A percentile compares a stretch with the other conserved stretches of the same genome.
These are phyloP conservation scores for Arabidopsis lyrata DNA, from an alignment of 441 rosid genomes.

Conservation along the genomic window DNA sequence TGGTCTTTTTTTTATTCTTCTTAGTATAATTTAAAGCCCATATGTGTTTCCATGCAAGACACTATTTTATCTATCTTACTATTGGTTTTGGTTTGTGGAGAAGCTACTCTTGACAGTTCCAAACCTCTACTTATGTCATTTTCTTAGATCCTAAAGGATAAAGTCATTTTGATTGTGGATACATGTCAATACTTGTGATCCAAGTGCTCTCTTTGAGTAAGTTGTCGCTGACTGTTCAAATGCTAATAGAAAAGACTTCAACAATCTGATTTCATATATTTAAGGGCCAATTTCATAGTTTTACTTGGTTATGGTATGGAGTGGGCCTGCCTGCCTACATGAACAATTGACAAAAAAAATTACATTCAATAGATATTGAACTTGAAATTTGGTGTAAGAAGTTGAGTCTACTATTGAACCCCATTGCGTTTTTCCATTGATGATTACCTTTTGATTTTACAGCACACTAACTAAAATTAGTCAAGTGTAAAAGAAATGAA, in stretches of 20 bases:
- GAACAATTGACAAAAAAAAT: background rate
- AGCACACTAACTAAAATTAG: constrained; percentile 6
- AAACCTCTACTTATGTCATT: background rate
- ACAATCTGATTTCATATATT: background rate
- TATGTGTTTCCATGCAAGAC: constrained; percentile 6
- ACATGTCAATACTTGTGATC: constrained; percentile 14
- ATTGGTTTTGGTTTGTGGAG: constrained; percentile 22
- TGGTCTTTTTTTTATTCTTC: background rate
- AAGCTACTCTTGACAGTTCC: constrained; percentile 21
- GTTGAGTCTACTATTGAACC: background rate
- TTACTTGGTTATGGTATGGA: background rate
- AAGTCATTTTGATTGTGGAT: background rate
- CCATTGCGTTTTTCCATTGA: background rate
- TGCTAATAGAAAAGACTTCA: background rate
- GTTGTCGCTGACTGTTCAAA: background rate
- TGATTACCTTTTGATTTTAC: background rate
- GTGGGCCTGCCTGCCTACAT: background rate
- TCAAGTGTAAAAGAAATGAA: background rate
- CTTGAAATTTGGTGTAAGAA: background rate
- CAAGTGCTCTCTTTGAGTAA: constrained; percentile 3
- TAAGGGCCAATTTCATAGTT: background rate
- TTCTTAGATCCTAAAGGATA: background rate
- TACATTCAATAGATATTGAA: background rate
- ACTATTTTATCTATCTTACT: background rate
- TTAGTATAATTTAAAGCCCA: background rate